These are phyloP conservation scores for Leishmania tropica DNA, from an alignment of 208 protist species.

Conservation along the genomic window DNA sequence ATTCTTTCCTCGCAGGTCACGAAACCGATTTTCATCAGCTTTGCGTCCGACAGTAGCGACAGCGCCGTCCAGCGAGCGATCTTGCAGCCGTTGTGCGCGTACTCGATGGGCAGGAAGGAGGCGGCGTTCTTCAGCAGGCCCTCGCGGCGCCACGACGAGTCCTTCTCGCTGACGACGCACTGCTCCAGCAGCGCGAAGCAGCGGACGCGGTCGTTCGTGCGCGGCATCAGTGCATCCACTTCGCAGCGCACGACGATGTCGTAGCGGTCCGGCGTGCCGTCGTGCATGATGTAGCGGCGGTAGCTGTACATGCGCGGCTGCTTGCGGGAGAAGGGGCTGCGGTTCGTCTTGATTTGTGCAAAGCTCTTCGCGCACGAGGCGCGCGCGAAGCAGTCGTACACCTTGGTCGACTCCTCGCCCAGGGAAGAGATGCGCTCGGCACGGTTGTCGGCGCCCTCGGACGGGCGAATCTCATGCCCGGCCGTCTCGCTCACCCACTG, in stretches of 20 bases:
- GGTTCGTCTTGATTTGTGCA: slow-evolving; percentile 51
- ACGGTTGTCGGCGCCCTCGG: slow-evolving; percentile 57
- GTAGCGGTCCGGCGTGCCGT: slow-evolving; percentile 66
- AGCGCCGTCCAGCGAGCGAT: slow-evolving; percentile 89
- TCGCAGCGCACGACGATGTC: slow-evolving; percentile 88
- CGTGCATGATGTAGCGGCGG: slow-evolving; percentile 79
- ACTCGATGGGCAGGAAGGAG: slow-evolving; percentile 63
- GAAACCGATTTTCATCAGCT: slow-evolving; percentile 86
- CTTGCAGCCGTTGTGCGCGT: slow-evolving; percentile 71
- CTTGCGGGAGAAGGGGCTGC: slow-evolving; percentile 66
- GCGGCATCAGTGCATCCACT: slow-evolving; percentile 65
- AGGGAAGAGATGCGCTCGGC: slow-evolving; percentile 65
- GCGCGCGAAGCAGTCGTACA: slow-evolving; percentile 70
- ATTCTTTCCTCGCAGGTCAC: slow-evolving; percentile 56
- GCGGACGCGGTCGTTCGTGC: slow-evolving; percentile 58
- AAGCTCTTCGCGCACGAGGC: slow-evolving; percentile 52
- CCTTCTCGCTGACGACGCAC: slow-evolving; percentile 37
- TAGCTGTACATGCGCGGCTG: slow-evolving; percentile 86
- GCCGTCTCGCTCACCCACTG: slow-evolving; percentile 89
- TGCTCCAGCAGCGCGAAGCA: slow-evolving; percentile 87
- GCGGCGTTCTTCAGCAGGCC: slow-evolving; percentile 50
- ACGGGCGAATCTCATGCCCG: slow-evolving; percentile 44
- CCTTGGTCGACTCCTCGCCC: slow-evolving; percentile 76
- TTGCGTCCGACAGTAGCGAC: slow-evolving; percentile 67
- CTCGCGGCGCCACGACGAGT: slow-evolving; percentile 55